These are phyloP conservation scores for Phytopythium litorale DNA, from an alignment of 352 stramenopile genomes.

Conservation along the genomic window DNA sequence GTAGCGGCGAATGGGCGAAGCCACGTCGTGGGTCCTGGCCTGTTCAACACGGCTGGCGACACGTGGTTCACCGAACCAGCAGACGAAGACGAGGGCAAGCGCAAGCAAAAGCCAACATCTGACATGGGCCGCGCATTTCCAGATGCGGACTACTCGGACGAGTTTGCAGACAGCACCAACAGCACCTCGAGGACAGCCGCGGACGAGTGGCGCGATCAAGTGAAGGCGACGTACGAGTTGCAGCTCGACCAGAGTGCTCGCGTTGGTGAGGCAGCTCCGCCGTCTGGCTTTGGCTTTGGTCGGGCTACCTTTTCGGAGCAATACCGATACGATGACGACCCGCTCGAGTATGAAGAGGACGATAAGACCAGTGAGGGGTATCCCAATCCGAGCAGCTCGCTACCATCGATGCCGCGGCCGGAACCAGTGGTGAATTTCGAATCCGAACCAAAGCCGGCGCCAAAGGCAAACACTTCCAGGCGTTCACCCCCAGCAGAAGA, in stretches of 20 bases:
- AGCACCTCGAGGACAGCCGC: conserved; percentile 1
- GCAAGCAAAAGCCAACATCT: not conserved
- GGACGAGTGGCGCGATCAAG: conserved; percentile 7
- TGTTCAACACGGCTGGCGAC: conserved; percentile 55
- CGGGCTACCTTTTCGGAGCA: conserved; percentile 25
- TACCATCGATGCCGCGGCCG: conserved; percentile 4
- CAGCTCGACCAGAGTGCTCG: not conserved
- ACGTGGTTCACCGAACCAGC: conserved; percentile 53
- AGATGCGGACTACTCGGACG: not conserved
- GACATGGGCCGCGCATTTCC: not conserved
- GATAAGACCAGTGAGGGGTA: conserved; percentile 7
- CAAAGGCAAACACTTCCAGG: not conserved
- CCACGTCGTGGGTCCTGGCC: conserved; percentile 5
- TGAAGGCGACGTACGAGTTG: conserved; percentile 4
- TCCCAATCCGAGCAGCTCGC: not conserved
- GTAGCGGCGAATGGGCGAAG: not conserved
- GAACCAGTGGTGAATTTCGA: not conserved
- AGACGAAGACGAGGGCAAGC: conserved; percentile 1
- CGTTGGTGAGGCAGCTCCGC: not conserved
- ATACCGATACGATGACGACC: conserved; percentile 26
- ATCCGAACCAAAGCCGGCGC: not conserved
- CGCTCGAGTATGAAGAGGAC: conserved; percentile 15
- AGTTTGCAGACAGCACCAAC: not conserved
- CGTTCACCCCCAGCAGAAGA: not conserved
- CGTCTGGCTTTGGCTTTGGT: conserved; percentile 9